Evolutionary conservation across 1,284 basidiomycete genomes (phyloP).

Genomic region (Austroboletus sp.): DNA sequence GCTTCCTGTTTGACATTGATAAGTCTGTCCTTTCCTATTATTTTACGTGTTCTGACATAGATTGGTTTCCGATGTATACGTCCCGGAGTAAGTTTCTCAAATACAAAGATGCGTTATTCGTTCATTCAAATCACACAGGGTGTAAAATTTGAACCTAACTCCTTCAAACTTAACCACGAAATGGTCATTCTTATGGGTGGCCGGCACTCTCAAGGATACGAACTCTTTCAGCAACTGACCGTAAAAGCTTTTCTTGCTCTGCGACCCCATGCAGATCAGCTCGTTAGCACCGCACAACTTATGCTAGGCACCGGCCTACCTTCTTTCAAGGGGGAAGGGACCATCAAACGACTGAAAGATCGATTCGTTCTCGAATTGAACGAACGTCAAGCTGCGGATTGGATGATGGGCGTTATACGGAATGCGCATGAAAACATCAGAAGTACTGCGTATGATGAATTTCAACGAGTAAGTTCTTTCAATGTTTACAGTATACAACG

Average conservation of each 20-base stretch:
- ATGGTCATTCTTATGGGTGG: constrained; percentile 99
- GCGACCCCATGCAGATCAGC: constrained; percentile 83
- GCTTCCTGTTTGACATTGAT: constrained; percentile 98
- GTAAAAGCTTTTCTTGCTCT: constrained; percentile 95
- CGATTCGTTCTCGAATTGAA: constrained; percentile 79
- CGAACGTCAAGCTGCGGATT: constrained; percentile 89
- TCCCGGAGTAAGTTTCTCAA: constrained; percentile 53
- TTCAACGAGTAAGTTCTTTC: constrained; percentile 60
- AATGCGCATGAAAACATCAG: constrained; percentile 94
- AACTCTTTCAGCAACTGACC: constrained; percentile 87
- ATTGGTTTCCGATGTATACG: constrained; percentile 34
- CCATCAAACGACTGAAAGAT: constrained; percentile 81
- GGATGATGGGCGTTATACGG: constrained; percentile 80
- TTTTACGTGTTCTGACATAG: constrained; percentile 21
- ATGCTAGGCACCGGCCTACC: constrained; percentile 95
- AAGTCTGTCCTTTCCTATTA: constrained; percentile 39
- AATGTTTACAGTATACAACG: background rate
- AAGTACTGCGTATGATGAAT: constrained; percentile 89
- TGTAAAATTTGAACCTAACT: constrained; percentile 94
- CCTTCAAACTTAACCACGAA: constrained; percentile 97
- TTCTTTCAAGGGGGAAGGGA: constrained; percentile 92
- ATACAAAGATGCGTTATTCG: background rate
- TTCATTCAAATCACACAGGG: constrained; percentile 46
- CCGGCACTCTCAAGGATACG: constrained; percentile 85
- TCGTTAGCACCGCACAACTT: constrained; percentile 81